Base-by-base conservation (phyloP, 768 basidiomycete species). In the Candolleomyces eurysporus region DNA sequence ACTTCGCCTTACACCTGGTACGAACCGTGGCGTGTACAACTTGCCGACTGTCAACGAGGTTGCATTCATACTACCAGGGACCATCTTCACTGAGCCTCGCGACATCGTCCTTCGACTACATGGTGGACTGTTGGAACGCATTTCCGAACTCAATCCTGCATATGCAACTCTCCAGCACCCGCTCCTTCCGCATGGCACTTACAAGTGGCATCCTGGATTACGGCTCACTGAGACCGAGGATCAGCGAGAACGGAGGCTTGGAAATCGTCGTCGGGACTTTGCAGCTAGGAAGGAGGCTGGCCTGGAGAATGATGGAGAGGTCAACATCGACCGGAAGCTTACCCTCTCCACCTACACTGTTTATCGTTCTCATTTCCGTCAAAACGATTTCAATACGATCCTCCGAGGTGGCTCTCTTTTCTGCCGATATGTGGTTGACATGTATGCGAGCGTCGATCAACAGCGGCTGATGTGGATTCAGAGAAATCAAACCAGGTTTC, bases 391-490 rank as follows among this genome's bases (percentile, higher is more conserved):
- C 22, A 5, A 57, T 1, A 45, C 56, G 1, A 50, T 81, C 9
- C 73, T 80, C 57, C 68, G 60, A 31, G 78, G 68, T 58, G 73
- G 76, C 0, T 68, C 67, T 22, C 71, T 85, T 0, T 75, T 84
- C 46, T 79, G 81, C 56, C 75, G 82, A 50, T 80, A 73, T 62
- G 55, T 79, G 43, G 76, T 77, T 49, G 80, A 85, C 72, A 66
- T 62, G 1, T 85, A 74, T 75, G 81, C 82, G 17, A 67, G 70
- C 0, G 66, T 73, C 31, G 82, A 85, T 78, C 60, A 59, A 39
- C 19, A 19, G n/a, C n/a, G n/a, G n/a, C n/a, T n/a, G n/a, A n/a
- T n/a, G n/a, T n/a, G n/a, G n/a, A n/a, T n/a, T n/a, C n/a, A n/a
- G n/a, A n/a, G n/a, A n/a, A n/a, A n/a, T n/a, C n/a, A n/a, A n/a